phyloP scores from a whole-genome alignment of 257 asterid genomes.

The Eustoma russellianum region DNA sequence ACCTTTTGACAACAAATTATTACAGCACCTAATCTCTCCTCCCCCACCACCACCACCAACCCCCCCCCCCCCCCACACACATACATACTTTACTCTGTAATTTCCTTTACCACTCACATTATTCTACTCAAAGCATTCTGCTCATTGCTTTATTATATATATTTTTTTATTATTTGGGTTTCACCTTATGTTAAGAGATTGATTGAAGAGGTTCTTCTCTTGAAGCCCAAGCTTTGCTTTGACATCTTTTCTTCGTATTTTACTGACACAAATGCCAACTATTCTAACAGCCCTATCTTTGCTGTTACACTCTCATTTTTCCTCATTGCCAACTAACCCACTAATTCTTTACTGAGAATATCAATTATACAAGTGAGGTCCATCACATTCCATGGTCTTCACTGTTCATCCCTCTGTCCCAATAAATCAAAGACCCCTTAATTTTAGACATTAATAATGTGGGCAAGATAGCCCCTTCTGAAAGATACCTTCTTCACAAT shows the following conservation, averaged over 20 bases:
- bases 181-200: constrained; percentile 19
- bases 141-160: constrained; percentile 15
- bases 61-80: no score
- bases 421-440: constrained; percentile 15
- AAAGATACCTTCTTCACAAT: constrained; percentile 13
- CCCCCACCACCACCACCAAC: no score
- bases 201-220: constrained; percentile 61
- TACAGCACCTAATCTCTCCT: constrained; percentile 50
- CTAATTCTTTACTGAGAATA: constrained; percentile 33
- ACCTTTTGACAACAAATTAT: no score
- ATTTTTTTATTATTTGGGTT: constrained; percentile 5
- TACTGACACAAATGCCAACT: constrained; percentile 92
- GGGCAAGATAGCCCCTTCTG: constrained; percentile 8
- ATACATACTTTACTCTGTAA: constrained; percentile 28
- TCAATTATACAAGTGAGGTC: constrained; percentile 28
- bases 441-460: constrained; percentile 10
- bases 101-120: constrained; percentile 13
- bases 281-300: constrained; percentile 44
- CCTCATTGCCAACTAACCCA: constrained; percentile 54
- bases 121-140: no score
- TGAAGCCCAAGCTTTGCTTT: constrained; percentile 57
- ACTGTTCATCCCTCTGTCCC: constrained; percentile 23
- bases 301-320: constrained; percentile 83
- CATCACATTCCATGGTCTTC: constrained; percentile 20
- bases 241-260: constrained; percentile 17